Evolutionary conservation across 208 protist species (phyloP).

Genomic region (Trypanosoma boissoni): DNA sequence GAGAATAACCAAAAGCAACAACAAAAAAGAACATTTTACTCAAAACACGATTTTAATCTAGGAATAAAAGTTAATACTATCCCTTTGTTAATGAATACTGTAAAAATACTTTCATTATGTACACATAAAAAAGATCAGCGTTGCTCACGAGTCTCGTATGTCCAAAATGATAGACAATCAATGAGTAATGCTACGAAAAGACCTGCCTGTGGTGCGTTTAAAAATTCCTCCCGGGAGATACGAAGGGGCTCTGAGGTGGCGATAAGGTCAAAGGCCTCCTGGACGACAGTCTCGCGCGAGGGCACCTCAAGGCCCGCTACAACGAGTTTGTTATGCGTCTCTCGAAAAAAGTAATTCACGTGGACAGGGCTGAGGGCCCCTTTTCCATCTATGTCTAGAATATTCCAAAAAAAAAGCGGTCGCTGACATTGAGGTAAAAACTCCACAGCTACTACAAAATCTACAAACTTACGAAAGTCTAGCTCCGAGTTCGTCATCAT

Average conservation of each 20-base stretch:
- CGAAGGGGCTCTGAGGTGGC: conserved; percentile 66
- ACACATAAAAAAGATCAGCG: conserved; percentile 16
- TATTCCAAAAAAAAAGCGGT: conserved; percentile 85
- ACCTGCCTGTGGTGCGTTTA: conserved; percentile 67
- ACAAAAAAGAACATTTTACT: neutral
- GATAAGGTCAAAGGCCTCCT: conserved; percentile 92
- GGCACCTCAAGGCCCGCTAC: conserved; percentile 61
- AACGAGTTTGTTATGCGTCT: conserved; percentile 82
- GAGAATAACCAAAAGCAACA: neutral
- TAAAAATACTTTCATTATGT: neutral
- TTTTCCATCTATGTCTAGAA: conserved; percentile 78
- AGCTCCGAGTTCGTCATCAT: conserved; percentile 84
- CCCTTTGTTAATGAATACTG: neutral
- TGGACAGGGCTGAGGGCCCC: conserved; percentile 74
- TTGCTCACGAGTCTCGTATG: conserved; percentile 86
- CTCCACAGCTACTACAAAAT: conserved; percentile 90
- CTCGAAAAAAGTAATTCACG: conserved; percentile 85
- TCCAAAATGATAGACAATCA: conserved; percentile 89
- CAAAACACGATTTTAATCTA: neutral
- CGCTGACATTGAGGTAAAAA: conserved; percentile 76
- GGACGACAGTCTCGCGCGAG: conserved; percentile 68
- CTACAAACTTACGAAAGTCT: conserved; percentile 92
- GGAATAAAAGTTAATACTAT: neutral
- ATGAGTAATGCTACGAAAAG: conserved; percentile 85
- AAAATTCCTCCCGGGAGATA: conserved; percentile 88